Conservation (phyloP, 345 rosid genomes). For the Gossypium longicalyx region DNA sequence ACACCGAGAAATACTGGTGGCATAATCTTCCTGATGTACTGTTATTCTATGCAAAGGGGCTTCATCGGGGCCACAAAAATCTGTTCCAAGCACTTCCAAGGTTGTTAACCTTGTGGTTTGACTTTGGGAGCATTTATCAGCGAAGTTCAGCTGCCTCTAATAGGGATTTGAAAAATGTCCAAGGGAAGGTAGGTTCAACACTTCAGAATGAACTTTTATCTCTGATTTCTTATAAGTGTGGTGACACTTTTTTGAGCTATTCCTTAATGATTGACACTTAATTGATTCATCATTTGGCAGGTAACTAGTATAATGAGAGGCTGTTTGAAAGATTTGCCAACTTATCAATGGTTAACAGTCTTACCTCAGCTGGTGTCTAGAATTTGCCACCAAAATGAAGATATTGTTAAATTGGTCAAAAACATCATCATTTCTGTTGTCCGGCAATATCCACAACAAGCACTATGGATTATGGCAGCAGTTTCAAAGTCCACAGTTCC, state of each 20-base stretch:
- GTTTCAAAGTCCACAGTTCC: constrained; percentile 92
- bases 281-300: constrained; percentile 38
- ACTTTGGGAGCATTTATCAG: constrained; percentile 79
- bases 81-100: constrained; percentile 99
- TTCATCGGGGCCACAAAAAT: constrained; percentile 87
- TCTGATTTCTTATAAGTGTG: neutral
- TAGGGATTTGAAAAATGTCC: constrained; percentile 64
- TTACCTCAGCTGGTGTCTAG: constrained; percentile 96
- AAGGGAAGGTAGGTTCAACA: constrained; percentile 52
- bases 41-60: constrained; percentile 85
- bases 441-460: constrained; percentile 88
- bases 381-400: constrained; percentile 94
- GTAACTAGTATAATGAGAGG: constrained; percentile 83
- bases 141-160: constrained; percentile 47
- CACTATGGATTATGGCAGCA: constrained; percentile 94
- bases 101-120: constrained; percentile 93
- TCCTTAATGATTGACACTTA: neutral
- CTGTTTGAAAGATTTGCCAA: constrained; percentile 94
- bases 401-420: constrained; percentile 71
- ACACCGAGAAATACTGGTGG: constrained; percentile 76
- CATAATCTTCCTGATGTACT: constrained; percentile 66
- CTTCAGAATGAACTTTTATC: constrained; percentile 9
- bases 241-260: neutral
- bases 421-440: constrained; percentile 79
- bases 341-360: constrained; percentile 91